Evolutionary conservation across 768 basidiomycete species (phyloP), one percentile per base, ranked within the genome.

Genomic region (Lactifluus pinguis): DNA sequence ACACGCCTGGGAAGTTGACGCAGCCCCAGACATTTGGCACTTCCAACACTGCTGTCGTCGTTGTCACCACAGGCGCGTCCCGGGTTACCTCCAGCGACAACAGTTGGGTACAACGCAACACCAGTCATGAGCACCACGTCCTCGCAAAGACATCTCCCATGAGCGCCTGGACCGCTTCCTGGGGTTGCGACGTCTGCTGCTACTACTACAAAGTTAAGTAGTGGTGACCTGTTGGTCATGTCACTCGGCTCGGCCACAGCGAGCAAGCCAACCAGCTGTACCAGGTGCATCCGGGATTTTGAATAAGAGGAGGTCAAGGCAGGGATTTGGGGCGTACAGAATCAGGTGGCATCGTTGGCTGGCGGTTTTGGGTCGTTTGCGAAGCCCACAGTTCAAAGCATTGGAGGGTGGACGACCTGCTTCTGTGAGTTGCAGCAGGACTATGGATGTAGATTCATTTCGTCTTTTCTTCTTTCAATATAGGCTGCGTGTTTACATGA

Each of bases 231-330:
- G 65, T 97, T 90, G 89, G 81, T 82, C 21, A 79, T 93, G 79
- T 89, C 87, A 2, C 79, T 95, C 42, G 87, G 86, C 32, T 66
- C 75, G 25, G 19, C 38, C 10, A 47, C 51, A 6, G 57, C 77
- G 11, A 67, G 56, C 38, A 62, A 77, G n/a, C n/a, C n/a, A n/a
- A n/a, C n/a, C n/a, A n/a, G n/a, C 81, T 56, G 49, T 32, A 4
- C 17, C 17, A 47, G 44, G 3, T 11, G 86, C 48, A 95, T 95
- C 69, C 88, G 88, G 72, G 93, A 92, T 68, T 70, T 97, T 65
- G 89, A 92, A 75, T 85, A 83, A 74, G 93, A 95, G 76, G 92
- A 94, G 76, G 80, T 84, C 3, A 81, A 80, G 69, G 84, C 86
- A 21, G 83, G 82, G 10, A 80, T 97, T 38, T 97, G 94, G 94